These are phyloP conservation scores for Apiospora malaysiana DNA, from an alignment of 2,329 filamentous ascomycete genomes.

Conservation along the genomic window DNA sequence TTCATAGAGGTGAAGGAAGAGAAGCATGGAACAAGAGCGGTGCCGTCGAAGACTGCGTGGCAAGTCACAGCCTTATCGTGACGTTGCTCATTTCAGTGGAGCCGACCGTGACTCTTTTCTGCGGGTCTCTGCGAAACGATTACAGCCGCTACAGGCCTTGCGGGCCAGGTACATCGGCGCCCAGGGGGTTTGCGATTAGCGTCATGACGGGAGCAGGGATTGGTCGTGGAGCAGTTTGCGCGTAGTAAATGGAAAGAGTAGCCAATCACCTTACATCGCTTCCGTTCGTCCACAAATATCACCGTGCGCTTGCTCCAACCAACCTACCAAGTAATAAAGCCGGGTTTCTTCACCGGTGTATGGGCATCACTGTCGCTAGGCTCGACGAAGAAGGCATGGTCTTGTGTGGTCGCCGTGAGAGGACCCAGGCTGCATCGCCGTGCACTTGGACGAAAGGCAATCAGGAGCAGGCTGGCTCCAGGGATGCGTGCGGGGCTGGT, in stretches of 20 bases:
- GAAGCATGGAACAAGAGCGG: too few species aligned
- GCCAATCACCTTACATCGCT: background rate
- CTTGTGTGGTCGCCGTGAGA: background rate
- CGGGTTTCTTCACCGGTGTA: background rate
- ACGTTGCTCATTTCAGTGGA: too few species aligned
- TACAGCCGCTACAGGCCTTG: too few species aligned
- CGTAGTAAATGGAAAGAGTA: conserved; percentile 23
- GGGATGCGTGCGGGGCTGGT: background rate
- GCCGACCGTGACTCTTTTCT: too few species aligned
- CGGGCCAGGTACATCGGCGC: too few species aligned
- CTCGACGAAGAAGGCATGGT: background rate
- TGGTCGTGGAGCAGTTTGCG: too few species aligned
- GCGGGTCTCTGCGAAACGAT: too few species aligned
- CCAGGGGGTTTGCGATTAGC: too few species aligned
- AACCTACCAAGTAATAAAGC: background rate
- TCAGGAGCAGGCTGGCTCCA: background rate
- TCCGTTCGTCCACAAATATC: background rate
- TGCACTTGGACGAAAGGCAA: background rate
- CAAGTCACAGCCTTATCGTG: too few species aligned
- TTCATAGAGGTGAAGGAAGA: too few species aligned
- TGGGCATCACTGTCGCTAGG: background rate
- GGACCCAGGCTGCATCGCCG: background rate
- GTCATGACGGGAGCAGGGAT: too few species aligned
- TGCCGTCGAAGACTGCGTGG: too few species aligned
- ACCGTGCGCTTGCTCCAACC: background rate